A percentile compares a stretch with the other conserved stretches of the same genome.
Evolutionary conservation across 257 asterid species (phyloP).

Genomic region (Nemophila menziesii): DNA sequence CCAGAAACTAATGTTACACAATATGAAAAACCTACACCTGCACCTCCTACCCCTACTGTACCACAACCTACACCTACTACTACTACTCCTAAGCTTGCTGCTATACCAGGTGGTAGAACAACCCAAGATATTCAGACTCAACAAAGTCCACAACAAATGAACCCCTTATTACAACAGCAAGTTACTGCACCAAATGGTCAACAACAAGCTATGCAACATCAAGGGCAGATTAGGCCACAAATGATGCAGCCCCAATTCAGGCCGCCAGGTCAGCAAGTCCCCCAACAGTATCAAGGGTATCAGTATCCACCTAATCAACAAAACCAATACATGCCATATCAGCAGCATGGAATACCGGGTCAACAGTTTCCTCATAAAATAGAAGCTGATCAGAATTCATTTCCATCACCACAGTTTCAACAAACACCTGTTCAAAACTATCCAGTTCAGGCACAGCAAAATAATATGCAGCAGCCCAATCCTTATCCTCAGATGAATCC

Average conservation of each 20-base stretch:
- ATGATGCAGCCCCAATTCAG: slow-evolving; percentile 43
- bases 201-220: slow-evolving; percentile 31
- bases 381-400: slow-evolving; percentile 56
- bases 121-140: slow-evolving; percentile 36
- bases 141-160: slow-evolving; percentile 20
- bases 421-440: slow-evolving; percentile 36
- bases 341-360: slow-evolving; percentile 38
- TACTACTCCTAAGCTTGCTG: slow-evolving; percentile 50
- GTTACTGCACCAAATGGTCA: slow-evolving; percentile 9
- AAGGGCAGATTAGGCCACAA: slow-evolving; percentile 40
- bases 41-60: slow-evolving; percentile 65
- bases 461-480: slow-evolving; percentile 41
- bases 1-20: slow-evolving; percentile 85
- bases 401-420: slow-evolving; percentile 53
- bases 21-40: slow-evolving; percentile 59
- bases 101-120: slow-evolving; percentile 47
- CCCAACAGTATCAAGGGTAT: slow-evolving; percentile 42
- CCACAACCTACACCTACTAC: slow-evolving; percentile 53
- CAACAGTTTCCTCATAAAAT: slow-evolving; percentile 52
- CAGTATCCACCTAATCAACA: slow-evolving; percentile 47
- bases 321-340: slow-evolving; percentile 44
- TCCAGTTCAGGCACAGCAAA: slow-evolving; percentile 29
- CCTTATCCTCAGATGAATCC: slow-evolving; percentile 32
- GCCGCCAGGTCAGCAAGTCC: slow-evolving; percentile 41
- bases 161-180: slow-evolving; percentile 31